Conservation (phyloP, 2,329 filamentous ascomycete genomes). For the Falciphora oryzae region DNA sequence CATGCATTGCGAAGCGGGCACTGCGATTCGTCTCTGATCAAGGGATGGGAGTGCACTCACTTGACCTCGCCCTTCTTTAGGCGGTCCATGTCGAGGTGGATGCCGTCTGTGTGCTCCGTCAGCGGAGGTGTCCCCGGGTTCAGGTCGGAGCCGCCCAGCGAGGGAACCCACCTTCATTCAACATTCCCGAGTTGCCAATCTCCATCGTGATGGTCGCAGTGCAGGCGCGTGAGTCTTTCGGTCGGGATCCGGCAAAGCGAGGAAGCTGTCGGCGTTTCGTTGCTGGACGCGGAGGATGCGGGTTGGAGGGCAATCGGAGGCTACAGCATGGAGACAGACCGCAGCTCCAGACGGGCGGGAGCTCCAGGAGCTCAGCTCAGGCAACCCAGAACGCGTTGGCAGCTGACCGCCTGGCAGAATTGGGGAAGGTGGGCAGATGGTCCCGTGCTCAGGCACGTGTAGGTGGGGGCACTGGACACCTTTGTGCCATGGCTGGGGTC, state of each 20-base stretch:
- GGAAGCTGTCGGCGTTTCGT: conserved; percentile 6
- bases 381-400: conserved; percentile 40
- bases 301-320: neutral
- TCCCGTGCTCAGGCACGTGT: neutral
- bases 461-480: too few relatives aligned
- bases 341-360: conserved; percentile 9
- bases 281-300: conserved; percentile 7
- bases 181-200: conserved; percentile 54
- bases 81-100: conserved; percentile 98
- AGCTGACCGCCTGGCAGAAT: conserved; percentile 13
- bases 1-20: conserved; percentile 5
- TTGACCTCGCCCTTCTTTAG: conserved; percentile 99
- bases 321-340: neutral
- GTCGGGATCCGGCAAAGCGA: conserved; percentile 12
- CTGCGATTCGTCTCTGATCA: neutral
- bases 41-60: conserved; percentile 45
- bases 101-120: conserved; percentile 67
- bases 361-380: conserved; percentile 30
- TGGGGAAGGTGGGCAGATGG: neutral
- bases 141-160: conserved; percentile 1
- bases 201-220: conserved; percentile 43
- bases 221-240: conserved; percentile 16
- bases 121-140: conserved; percentile 16
- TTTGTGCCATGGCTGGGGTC: too few relatives aligned
- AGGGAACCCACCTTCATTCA: conserved; percentile 54